These are phyloP conservation scores for Epichloe elymi DNA, from an alignment of 2,329 filamentous ascomycete species.

Conservation along the genomic window DNA sequence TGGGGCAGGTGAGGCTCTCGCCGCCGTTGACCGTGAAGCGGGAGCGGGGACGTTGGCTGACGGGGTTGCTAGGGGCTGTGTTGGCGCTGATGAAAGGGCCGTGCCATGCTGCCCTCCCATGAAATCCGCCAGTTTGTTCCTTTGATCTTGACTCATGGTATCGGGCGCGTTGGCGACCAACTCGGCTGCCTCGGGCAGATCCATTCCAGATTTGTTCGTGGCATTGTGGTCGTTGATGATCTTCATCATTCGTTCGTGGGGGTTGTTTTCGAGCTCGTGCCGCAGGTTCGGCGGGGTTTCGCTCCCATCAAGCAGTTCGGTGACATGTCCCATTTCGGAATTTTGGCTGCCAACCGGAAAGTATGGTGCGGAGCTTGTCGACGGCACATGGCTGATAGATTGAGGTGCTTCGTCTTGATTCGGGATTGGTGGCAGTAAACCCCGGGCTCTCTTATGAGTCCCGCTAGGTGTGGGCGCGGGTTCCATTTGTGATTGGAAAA, in stretches of 20 bases:
- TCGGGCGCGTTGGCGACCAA: constrained; percentile 41
- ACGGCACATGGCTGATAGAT: constrained; percentile 17
- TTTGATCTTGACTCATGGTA: constrained; percentile 43
- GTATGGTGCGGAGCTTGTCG: constrained; percentile 17
- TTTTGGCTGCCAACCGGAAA: constrained; percentile 18
- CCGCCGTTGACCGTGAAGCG: constrained; percentile 4
- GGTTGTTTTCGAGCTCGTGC: constrained; percentile 42
- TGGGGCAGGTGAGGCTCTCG: constrained; percentile 13
- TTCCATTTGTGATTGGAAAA: constrained; percentile 34
- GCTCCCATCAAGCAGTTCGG: constrained; percentile 44
- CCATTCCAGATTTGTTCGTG: constrained; percentile 31
- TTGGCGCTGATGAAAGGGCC: constrained; percentile 8
- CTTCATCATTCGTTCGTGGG: constrained; percentile 50
- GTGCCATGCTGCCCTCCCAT: constrained; percentile 36
- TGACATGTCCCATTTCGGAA: constrained; percentile 42
- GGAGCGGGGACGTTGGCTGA: constrained; percentile 12
- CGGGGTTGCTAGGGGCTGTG: constrained; percentile 11
- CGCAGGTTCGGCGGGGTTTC: constrained; percentile 38
- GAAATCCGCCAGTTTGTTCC: constrained; percentile 43
- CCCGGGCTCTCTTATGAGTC: constrained; percentile 36
- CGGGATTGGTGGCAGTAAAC: constrained; percentile 42
- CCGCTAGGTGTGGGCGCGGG: constrained; percentile 25
- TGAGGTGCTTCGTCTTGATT: constrained; percentile 16
- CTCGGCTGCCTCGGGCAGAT: constrained; percentile 37
- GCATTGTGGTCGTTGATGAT: constrained; percentile 53